A percentile compares a stretch with the other conserved stretches of the same genome.
Conservation (phyloP, 176 grass and related monocot genomes). For the Musa schizocarpa region DNA sequence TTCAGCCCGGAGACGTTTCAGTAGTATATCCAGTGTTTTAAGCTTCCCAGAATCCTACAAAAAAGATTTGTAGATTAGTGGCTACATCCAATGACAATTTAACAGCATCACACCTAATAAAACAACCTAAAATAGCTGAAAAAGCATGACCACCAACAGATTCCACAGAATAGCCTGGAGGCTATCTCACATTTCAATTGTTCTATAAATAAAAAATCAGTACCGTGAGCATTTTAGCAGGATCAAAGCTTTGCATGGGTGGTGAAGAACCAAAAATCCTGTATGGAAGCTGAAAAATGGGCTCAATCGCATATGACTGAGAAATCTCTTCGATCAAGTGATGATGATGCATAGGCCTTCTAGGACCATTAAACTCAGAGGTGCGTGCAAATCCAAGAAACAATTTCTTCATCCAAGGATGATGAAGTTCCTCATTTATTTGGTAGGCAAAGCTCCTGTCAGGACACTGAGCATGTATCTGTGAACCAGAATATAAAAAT, state of each 20-base stretch:
- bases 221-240: conserved; percentile 99
- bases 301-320: conserved; percentile 42
- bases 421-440: conserved; percentile 70
- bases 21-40: conserved; percentile 76
- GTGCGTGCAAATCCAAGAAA: conserved; percentile 88
- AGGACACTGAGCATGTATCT: conserved; percentile 70
- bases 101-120: not conserved
- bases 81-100: not conserved
- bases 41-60: conserved; percentile 97
- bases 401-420: conserved; percentile 91
- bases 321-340: conserved; percentile 77
- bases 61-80: conserved; percentile 26
- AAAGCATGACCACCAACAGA: not conserved
- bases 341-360: conserved; percentile 49
- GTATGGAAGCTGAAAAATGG: conserved; percentile 71
- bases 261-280: conserved; percentile 97
- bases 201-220: conserved; percentile 17
- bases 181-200: not conserved
- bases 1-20: conserved; percentile 73
- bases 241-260: conserved; percentile 93
- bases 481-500: conserved; percentile 5
- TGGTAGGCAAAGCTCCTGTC: conserved; percentile 87
- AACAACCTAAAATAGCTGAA: not conserved
- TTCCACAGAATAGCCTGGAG: not conserved
- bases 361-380: conserved; percentile 92